Evolutionary conservation across 305 asterid genomes (phyloP), one percentile per base, ranked within the genome.

Genomic region (Stenogyne calaminthoides): DNA sequence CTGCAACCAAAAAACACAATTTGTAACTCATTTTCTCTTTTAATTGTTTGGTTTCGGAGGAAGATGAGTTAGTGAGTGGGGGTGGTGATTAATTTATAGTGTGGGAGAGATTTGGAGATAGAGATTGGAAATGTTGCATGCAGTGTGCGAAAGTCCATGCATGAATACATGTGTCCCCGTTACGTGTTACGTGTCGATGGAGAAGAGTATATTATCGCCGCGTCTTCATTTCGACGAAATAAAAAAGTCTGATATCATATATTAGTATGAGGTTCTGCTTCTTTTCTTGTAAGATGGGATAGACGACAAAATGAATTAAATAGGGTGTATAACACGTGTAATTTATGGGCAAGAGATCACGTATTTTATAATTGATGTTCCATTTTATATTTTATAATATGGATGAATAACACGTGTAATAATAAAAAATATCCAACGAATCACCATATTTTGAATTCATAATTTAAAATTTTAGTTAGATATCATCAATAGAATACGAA

Each of bases 101-200:
- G 67, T 0, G 19, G 0, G 9, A 1, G 15, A 25, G 71, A 9
- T 70, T 9, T 32, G n/a, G 66, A 25, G 84, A 72, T 76, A 63
- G 64, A 47, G 76, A 73, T 46, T 64, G 56, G 71, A 25, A 32
- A 1, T 6, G 11, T 10, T 69, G 77, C 77, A 73, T 72, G 78
- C 6, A 34, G 14, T 3, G 4, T 5, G 29, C 4, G 47, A 22
- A 36, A 27, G 6, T 54, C 54, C 84, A 77, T 77, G 82, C 82
- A 74, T 60, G 76, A 6, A 9, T 7, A 44, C 85, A 81, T 5
- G 82, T 81, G 80, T 70, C 82, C 34, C 6, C 6, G 11, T 2
- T 19, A 69, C 77, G 71, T 76, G 81, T 1, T 15, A 77, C 79
- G 79, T 80, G 84, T 58, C 80, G 64, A 6, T 1, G 64, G 39